Evolutionary conservation across 2,329 filamentous ascomycete species (phyloP).

Genomic region (Calonectria leucothoes): DNA sequence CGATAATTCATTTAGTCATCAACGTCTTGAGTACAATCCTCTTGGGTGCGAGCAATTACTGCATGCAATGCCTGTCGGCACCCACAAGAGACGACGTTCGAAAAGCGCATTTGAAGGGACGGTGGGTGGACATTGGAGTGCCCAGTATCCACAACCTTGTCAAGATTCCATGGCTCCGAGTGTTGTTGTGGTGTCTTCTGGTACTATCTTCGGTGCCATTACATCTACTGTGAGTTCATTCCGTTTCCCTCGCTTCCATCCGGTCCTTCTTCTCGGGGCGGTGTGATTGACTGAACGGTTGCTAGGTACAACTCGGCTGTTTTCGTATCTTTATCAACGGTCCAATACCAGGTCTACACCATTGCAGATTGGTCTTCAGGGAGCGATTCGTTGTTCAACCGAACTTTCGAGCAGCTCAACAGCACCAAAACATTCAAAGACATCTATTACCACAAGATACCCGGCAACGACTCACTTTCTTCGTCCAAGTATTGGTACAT

Average conservation of each 20-base stretch:
- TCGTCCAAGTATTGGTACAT: too few species aligned
- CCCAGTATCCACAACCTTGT: conserved; percentile 2
- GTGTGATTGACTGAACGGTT: neutral
- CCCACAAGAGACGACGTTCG: conserved; percentile 48
- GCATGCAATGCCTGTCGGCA: conserved; percentile 49
- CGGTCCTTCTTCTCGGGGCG: too few species aligned
- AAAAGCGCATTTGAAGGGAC: conserved; percentile 20
- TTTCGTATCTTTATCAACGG: neutral
- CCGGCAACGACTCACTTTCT: neutral
- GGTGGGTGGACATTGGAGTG: conserved; percentile 40
- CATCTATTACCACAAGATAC: neutral
- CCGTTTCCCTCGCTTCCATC: neutral
- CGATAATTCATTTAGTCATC: conserved; percentile 29
- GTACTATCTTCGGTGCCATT: neutral
- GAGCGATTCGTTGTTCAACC: neutral
- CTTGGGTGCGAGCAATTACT: conserved; percentile 50
- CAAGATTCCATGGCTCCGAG: neutral
- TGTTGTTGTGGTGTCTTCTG: neutral
- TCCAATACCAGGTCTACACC: neutral
- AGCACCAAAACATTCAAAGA: neutral
- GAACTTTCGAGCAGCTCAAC: neutral
- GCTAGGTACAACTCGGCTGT: neutral
- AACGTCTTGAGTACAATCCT: conserved; percentile 41
- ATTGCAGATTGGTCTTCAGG: neutral
- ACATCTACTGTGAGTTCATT: neutral